Base-by-base conservation (phyloP, 2,329 filamentous ascomycete genomes). In the Fusarium verticillioides region DNA sequence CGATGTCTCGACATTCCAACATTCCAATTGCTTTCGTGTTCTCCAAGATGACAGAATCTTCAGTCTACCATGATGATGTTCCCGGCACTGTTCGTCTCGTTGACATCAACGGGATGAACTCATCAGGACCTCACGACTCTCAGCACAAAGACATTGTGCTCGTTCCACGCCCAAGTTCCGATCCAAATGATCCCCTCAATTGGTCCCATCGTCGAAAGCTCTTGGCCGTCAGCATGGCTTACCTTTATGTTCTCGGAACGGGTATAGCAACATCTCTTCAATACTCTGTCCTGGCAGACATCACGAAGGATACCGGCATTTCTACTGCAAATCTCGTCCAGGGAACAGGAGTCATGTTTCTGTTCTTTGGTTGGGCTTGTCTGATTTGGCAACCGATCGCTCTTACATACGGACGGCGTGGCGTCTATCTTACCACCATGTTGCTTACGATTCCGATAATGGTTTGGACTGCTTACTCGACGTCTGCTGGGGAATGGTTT, bases 121-220 rank as follows among this genome's bases (percentile, higher is more conserved):
- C 54, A 0, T n/a, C 13, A 1, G 53, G 43, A 7, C 60, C 53
- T 4, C 53, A 63, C 26, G 60, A 63, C 19, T 60, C 53, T 12
- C 53, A 60, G 11, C 60, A 63, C 16, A 47, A 42, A 37, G 60
- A 63, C 10, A 63, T 63, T 7, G 60, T 63, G 12, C n/a, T 63
- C 7, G 36, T 63, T 8, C 60, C 60, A 18, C 30, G 54, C 7
- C 60, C 53, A 12, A 63, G 53, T 5, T 60, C 53, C 1, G 60
- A 63, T n/a, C 53, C 54, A 1, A 42, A 60, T 23, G 60, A 63
- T 5, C 60, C 60, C 3, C 60, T 63, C n/a, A 63, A 63, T 13
- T 63, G 60, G 60, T 13, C 60, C 5, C 39, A 49, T 21, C 23
- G 19, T 16, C 54, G 54, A 32, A 63, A 63, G 7, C 43, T 60